A percentile compares a stretch with the other conserved stretches of the same genome.
phyloP scores from a whole-genome alignment of 192 early-diverging fungal species.

The Backusella circina region DNA sequence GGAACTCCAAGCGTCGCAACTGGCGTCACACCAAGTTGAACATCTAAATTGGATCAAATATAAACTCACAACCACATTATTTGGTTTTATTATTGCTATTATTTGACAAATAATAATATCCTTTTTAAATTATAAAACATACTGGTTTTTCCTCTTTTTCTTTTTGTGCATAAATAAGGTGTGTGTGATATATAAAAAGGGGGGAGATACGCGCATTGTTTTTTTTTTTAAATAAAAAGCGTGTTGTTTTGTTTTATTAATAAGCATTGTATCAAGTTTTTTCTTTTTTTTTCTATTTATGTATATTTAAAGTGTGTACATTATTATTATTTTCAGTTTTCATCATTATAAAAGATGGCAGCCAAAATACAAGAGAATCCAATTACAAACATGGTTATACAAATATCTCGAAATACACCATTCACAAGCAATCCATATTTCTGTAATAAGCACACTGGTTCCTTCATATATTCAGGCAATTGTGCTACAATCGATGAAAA shows the following conservation, averaged over 20 bases:
- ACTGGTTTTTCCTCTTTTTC: too few species aligned
- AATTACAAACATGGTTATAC: conserved; percentile 8
- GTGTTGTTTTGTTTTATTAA: not conserved
- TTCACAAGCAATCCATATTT: not conserved
- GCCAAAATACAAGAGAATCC: not conserved
- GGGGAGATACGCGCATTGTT: not conserved
- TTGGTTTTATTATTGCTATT: not conserved
- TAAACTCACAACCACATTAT: not conserved
- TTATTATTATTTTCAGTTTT: not conserved
- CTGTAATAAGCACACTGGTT: not conserved
- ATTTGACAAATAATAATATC: not conserved
- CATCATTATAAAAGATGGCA: not conserved
- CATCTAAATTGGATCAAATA: conserved; percentile 58
- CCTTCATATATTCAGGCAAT: not conserved
- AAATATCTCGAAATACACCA: conserved; percentile 2
- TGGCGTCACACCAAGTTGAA: conserved; percentile 98
- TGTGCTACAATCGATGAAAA: not conserved
- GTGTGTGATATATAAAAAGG: not conserved
- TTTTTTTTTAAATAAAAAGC: not conserved
- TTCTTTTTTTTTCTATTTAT: not conserved
- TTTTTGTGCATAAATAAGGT: too few species aligned
- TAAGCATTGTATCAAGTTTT: not conserved
- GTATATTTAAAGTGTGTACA: not conserved
- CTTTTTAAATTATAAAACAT: not conserved
- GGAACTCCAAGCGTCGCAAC: conserved; percentile 98